phyloP scores from a whole-genome alignment of 305 asterid species.

The Petunia hybrid region DNA sequence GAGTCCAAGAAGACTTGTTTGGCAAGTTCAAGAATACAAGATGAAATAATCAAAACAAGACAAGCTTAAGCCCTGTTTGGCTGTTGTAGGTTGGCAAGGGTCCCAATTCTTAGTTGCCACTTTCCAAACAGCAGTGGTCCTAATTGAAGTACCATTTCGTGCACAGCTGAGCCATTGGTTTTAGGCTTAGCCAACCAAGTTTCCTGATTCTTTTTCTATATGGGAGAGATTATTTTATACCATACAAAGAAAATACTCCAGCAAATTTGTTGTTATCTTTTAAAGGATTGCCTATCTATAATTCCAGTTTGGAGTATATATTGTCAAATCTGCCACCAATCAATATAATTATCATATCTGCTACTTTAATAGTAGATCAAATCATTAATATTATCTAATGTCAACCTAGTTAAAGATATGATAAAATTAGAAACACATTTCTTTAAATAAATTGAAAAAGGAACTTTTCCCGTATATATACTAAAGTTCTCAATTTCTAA shows the following conservation, averaged over 20 bases:
- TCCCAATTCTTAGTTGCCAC: conserved; percentile 15
- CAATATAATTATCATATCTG: conserved; percentile 7
- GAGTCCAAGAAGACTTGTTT: neutral
- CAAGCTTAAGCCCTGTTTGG: neutral
- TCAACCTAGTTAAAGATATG: neutral
- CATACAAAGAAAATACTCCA: neutral
- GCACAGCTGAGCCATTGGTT: conserved; percentile 1
- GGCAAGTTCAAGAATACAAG: neutral
- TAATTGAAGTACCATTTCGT: neutral
- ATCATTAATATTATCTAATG: neutral
- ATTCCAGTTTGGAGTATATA: neutral
- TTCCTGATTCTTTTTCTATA: conserved; percentile 5
- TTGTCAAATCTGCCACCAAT: neutral
- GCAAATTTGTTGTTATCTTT: neutral
- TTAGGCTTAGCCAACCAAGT: conserved; percentile 23
- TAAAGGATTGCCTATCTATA: neutral
- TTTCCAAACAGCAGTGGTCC: conserved; percentile 22
- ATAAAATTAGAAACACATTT: neutral
- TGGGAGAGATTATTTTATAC: neutral
- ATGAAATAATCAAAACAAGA: conserved; percentile 7
- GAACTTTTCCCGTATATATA: neutral
- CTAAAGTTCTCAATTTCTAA: neutral
- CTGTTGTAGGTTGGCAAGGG: conserved; percentile 28
- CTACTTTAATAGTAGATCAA: neutral
- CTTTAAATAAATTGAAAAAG: neutral